Evolutionary conservation across 805 yeast species (phyloP).

Genomic region (Pichia californica): DNA sequence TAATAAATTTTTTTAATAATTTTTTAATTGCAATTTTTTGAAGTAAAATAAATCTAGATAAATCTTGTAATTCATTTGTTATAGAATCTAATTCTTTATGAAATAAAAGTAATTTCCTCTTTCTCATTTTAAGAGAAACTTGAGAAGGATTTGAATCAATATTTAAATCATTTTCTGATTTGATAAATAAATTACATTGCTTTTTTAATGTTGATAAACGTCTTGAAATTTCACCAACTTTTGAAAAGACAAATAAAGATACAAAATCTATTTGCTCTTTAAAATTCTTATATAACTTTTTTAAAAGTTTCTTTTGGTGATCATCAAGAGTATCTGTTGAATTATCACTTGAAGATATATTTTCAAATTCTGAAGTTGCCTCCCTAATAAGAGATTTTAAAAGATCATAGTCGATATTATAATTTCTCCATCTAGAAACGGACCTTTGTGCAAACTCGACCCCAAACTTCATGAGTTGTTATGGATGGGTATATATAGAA

Average conservation of each 20-base stretch:
- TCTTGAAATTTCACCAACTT: conserved; percentile 61
- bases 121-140: conserved; percentile 16
- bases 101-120: conserved; percentile 20
- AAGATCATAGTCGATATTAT: conserved; percentile 78
- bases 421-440: conserved; percentile 81
- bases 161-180: conserved; percentile 10
- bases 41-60: conserved; percentile 63
- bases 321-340: conserved; percentile 10
- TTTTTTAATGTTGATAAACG: conserved; percentile 28
- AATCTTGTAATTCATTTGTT: conserved; percentile 50
- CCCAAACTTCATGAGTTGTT: conserved; percentile 75
- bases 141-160: conserved; percentile 2
- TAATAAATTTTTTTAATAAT: conserved; percentile 61
- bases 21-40: conserved; percentile 72
- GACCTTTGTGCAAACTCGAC: conserved; percentile 65
- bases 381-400: conserved; percentile 58
- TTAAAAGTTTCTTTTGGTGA: conserved; percentile 19
- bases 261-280: conserved; percentile 55
- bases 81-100: conserved; percentile 36
- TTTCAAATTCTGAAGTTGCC: conserved; percentile 37
- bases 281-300: conserved; percentile 37
- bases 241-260: conserved; percentile 57
- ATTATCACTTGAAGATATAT: conserved; percentile 4
- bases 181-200: conserved; percentile 23
- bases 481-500: not conserved